These are phyloP conservation scores for Fusarium decemcellulare DNA, from an alignment of 2,329 filamentous ascomycete species.

Conservation along the genomic window DNA sequence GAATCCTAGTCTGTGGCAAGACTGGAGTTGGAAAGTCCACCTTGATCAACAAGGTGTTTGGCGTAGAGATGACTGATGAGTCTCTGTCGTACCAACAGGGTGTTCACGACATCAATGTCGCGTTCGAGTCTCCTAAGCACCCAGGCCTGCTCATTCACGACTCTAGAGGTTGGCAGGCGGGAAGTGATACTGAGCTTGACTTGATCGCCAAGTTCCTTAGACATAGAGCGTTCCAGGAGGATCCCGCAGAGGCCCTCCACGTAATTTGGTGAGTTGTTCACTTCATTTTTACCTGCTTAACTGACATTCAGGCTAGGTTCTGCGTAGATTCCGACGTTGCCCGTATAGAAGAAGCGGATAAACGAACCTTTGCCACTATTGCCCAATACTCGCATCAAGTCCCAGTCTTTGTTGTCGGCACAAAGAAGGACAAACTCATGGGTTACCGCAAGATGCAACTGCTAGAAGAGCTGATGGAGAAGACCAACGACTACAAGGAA, in stretches of 20 bases:
- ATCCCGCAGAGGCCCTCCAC: slow-evolving; percentile 43
- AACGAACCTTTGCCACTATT: slow-evolving; percentile 44
- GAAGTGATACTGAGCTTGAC: slow-evolving; percentile 42
- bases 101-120: slow-evolving; percentile 45
- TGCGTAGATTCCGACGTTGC: slow-evolving; percentile 45
- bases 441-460: slow-evolving; percentile 37
- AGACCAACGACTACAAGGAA: slow-evolving; percentile 43
- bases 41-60: slow-evolving; percentile 47
- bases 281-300: rapidly evolving
- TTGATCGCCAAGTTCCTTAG: slow-evolving; percentile 46
- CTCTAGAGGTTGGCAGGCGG: slow-evolving; percentile 45
- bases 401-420: slow-evolving; percentile 44
- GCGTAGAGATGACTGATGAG: slow-evolving; percentile 44
- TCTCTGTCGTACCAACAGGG: slow-evolving; percentile 43
- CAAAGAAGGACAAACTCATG: slow-evolving; percentile 46
- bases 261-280: slow-evolving; percentile 34
- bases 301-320: slow-evolving; percentile 26
- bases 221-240: slow-evolving; percentile 44
- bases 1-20: slow-evolving; percentile 44
- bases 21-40: slow-evolving; percentile 47
- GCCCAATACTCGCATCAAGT: slow-evolving; percentile 45
- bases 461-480: slow-evolving; percentile 45
- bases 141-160: slow-evolving; percentile 45
- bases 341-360: slow-evolving; percentile 46
- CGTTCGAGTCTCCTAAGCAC: slow-evolving; percentile 44